Conservation (phyloP, 163 green algal genomes). For the Scenedesmus sp. region DNA sequence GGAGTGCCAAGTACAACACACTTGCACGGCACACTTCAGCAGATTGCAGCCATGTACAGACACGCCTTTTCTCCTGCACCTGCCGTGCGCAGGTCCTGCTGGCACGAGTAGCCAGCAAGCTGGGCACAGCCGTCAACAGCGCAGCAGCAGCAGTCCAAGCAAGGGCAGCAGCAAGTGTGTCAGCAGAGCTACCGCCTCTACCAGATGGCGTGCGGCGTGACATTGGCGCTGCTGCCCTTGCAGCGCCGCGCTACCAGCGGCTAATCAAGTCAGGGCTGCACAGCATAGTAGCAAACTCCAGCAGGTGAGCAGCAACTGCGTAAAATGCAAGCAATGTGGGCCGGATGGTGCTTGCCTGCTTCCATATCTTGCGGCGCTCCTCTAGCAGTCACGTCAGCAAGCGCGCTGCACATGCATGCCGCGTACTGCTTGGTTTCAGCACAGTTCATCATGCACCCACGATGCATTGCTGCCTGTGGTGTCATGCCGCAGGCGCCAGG, state of each 20-base stretch:
- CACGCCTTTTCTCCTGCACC: neutral
- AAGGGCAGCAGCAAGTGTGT: conserved; percentile 11
- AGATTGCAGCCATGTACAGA: neutral
- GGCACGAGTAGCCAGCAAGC: conserved; percentile 16
- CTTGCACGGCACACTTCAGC: neutral
- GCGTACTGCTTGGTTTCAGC: neutral
- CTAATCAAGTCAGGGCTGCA: conserved; percentile 37
- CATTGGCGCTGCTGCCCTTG: conserved; percentile 24
- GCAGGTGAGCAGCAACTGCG: neutral
- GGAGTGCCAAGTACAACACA: neutral
- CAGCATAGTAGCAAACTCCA: conserved; percentile 36
- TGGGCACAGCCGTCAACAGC: conserved; percentile 4
- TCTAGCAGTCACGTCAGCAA: neutral
- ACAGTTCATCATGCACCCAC: neutral
- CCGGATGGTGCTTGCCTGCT: too few relatives aligned
- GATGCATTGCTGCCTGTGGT: conserved; percentile 12
- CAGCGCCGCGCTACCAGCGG: neutral
- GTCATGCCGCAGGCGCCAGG: conserved; percentile 58
- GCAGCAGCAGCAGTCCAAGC: neutral
- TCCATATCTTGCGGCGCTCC: too few relatives aligned
- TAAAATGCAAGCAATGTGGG: neutral
- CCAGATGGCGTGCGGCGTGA: conserved; percentile 6
- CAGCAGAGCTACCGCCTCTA: neutral
- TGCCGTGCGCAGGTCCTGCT: conserved; percentile 40
- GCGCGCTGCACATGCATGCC: neutral